Evolutionary conservation across 192 early-diverging fungal species (phyloP), one percentile per base, ranked within the genome.

Genomic region (Nowakowskiella sp.): DNA sequence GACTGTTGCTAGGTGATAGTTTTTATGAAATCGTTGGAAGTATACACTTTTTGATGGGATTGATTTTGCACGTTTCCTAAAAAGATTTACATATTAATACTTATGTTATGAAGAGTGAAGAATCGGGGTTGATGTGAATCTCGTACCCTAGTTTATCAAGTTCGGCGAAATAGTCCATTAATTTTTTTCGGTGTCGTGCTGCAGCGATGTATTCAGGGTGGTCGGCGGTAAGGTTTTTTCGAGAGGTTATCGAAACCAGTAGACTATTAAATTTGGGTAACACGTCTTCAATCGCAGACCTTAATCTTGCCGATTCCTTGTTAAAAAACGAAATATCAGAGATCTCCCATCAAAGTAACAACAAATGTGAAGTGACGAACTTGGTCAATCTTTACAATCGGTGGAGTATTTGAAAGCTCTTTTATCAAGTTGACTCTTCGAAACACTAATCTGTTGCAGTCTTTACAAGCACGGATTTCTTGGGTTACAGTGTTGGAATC

Each of bases 161-260:
- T 44, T 71, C 62, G 3, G 72, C 54, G 36, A 78, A 76, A 24
- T 55, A 53, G 34, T 78, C 76, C 55, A 78, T 46, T 31, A 75
- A 51, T 16, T 27, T 49, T 48, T 78, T 75, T 6, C 76, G 58
- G 44, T 65, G 55, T 28, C 51, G 19, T 0, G 58, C 26, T 24
- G 76, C 69, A 27, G 67, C 25, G 26, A 70, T 51, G 44, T 72
- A 78, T 19, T 68, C 72, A 4, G 36, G 58, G 53, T 74, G 63
- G 16, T 74, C 64, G 33, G 31, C 49, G 31, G 43, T 45, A 25
- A 75, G 44, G n/a, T 31, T 28, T 3, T 7, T 31, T 39, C 56
- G 61, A 28, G 33, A 73, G 66, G 55, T 26, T 30, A 74, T 36
- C 6, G 24, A 29, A 48, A 74, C 63, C 25, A 74, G 53, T 13